phyloP scores from a whole-genome alignment of 1,284 basidiomycete species.

The Lentinula novae-zelandiae region DNA sequence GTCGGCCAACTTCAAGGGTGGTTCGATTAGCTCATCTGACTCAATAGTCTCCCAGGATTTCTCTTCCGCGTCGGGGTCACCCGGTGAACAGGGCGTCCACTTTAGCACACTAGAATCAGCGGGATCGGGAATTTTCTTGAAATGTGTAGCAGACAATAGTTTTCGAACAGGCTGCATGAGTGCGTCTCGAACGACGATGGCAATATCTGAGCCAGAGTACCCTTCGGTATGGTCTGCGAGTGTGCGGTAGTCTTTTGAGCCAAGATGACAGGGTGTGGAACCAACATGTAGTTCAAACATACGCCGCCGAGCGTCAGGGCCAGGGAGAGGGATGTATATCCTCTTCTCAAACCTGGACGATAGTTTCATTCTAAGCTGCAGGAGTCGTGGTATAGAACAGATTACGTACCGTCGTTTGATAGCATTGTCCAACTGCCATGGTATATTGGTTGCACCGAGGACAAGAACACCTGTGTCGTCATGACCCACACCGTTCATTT shows the following conservation, averaged over 20 bases:
- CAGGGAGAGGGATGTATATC: slow-evolving; percentile 97
- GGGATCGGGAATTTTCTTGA: slow-evolving; percentile 60
- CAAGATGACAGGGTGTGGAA: slow-evolving; percentile 84
- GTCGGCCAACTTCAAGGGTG: slow-evolving; percentile 74
- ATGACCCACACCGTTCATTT: slow-evolving; percentile 99
- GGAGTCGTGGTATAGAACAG: neutral
- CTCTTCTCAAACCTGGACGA: slow-evolving; percentile 85
- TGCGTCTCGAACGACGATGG: slow-evolving; percentile 93
- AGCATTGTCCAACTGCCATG: slow-evolving; percentile 95
- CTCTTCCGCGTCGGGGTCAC: slow-evolving; percentile 83
- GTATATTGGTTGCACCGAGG: slow-evolving; percentile 97
- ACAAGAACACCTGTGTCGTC: slow-evolving; percentile 98
- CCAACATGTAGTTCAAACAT: slow-evolving; percentile 99
- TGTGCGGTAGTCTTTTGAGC: slow-evolving; percentile 74
- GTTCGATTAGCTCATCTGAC: slow-evolving; percentile 88
- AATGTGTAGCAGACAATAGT: slow-evolving; percentile 94
- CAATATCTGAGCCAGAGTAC: slow-evolving; percentile 95
- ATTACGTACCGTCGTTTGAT: slow-evolving; percentile 85
- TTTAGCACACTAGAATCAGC: slow-evolving; percentile 37
- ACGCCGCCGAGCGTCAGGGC: slow-evolving; percentile 85
- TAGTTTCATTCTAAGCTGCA: neutral
- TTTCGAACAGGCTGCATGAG: slow-evolving; percentile 99
- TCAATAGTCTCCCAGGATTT: slow-evolving; percentile 93
- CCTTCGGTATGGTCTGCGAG: slow-evolving; percentile 90
- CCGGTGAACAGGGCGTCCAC: slow-evolving; percentile 95